Conservation (phyloP, 768 basidiomycete species). For the Psilocybe azurescens region DNA sequence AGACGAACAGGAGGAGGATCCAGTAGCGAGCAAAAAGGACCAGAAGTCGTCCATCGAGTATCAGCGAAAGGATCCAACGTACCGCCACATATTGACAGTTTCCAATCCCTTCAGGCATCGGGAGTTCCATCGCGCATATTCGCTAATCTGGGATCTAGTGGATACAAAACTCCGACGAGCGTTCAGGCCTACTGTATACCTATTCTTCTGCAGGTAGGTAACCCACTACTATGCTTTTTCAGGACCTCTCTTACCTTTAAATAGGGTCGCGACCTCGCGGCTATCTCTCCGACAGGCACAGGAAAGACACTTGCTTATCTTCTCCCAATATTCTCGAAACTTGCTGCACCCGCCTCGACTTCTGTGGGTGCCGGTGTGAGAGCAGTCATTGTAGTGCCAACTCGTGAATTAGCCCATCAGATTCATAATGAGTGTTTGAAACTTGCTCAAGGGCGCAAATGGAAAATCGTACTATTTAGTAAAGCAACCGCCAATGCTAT, state of each 20-base stretch:
- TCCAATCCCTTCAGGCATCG: slow-evolving; percentile 66
- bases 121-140: slow-evolving; percentile 63
- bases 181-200: slow-evolving; percentile 85
- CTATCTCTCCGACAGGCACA: slow-evolving; percentile 96
- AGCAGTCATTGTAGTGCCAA: slow-evolving; percentile 87
- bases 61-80: slow-evolving; percentile 75
- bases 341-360: slow-evolving; percentile 60
- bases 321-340: slow-evolving; percentile 73
- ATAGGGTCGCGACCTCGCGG: slow-evolving; percentile 85
- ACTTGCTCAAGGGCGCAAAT: slow-evolving; percentile 79
- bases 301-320: slow-evolving; percentile 97
- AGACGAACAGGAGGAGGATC: slow-evolving; percentile 27
- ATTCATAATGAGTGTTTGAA: slow-evolving; percentile 92
- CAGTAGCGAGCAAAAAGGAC: not conserved
- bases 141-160: slow-evolving; percentile 64
- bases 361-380: slow-evolving; percentile 65
- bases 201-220: slow-evolving; percentile 74
- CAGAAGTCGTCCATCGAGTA: slow-evolving; percentile 56
- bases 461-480: slow-evolving; percentile 82
- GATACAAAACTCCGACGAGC: slow-evolving; percentile 73
- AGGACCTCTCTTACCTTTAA: slow-evolving; percentile 9
- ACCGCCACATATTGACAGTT: slow-evolving; percentile 61
- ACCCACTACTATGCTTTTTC: not conserved
- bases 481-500: slow-evolving; percentile 90
- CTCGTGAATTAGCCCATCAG: slow-evolving; percentile 94